Evolutionary conservation across 345 rosid species (phyloP).

Genomic region (Rhodomyrtus tomentosa): DNA sequence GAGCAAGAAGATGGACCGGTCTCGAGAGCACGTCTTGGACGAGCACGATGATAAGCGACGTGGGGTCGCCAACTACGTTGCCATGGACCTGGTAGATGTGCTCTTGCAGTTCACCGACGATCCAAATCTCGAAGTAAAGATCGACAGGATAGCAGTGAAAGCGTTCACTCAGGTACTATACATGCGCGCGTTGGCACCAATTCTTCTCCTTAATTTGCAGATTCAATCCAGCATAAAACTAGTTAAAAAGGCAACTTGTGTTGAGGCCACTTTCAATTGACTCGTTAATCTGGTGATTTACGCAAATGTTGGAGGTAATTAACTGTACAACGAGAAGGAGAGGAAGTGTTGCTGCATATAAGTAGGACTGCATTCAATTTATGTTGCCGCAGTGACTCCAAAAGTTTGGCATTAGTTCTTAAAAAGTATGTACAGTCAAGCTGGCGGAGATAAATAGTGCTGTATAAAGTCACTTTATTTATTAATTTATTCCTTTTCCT

Average conservation of each 20-base stretch:
- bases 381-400: too few relatives aligned
- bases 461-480: too few relatives aligned
- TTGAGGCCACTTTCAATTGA: background rate
- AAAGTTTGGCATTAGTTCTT: too few relatives aligned
- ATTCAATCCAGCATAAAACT: background rate
- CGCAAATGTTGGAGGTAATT: too few relatives aligned
- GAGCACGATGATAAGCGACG: conserved; percentile 33
- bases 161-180: conserved; percentile 38
- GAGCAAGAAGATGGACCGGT: conserved; percentile 42
- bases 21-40: conserved; percentile 50
- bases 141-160: conserved; percentile 50
- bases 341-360: too few relatives aligned
- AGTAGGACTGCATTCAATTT: too few relatives aligned
- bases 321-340: too few relatives aligned
- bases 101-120: conserved; percentile 52
- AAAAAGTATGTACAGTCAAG: too few relatives aligned
- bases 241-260: background rate
- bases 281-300: too few relatives aligned
- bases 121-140: conserved; percentile 46
- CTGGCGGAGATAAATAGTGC: too few relatives aligned
- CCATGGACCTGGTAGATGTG: conserved; percentile 59
- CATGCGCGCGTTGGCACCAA: background rate
- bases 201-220: background rate
- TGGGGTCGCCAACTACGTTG: conserved; percentile 20
- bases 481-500: too few relatives aligned